Percentiles rank a stretch among this genome's conserved stretches.
Evolutionary conservation across 2,329 filamentous ascomycete genomes (phyloP).

Genomic region (Botrytis cinerea): DNA sequence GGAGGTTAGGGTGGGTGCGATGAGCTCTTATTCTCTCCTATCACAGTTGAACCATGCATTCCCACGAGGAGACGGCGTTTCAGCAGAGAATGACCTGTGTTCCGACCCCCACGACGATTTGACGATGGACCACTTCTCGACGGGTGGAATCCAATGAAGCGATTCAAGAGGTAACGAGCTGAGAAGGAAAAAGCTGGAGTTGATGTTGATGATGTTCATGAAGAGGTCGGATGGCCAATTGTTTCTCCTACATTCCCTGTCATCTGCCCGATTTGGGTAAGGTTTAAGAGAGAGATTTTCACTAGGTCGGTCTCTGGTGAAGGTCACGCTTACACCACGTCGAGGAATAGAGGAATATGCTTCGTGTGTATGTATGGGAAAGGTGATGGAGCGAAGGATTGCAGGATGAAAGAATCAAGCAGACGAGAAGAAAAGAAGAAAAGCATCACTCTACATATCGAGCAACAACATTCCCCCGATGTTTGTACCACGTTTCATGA

Average conservation of each 20-base stretch:
- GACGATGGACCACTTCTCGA: background rate
- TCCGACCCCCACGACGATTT: background rate
- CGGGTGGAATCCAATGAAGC: conserved; percentile 4
- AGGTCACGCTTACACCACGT: conserved; percentile 1
- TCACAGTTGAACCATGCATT: background rate
- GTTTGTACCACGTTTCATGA: too few relatives aligned
- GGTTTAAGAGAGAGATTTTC: too few relatives aligned
- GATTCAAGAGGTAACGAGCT: background rate
- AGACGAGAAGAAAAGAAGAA: too few relatives aligned
- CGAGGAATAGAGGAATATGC: background rate
- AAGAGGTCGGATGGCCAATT: conserved; percentile 24
- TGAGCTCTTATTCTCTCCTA: conserved; percentile 1
- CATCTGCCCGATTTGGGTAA: background rate
- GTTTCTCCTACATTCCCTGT: conserved; percentile 13
- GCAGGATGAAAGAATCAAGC: too few relatives aligned
- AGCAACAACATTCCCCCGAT: too few relatives aligned
- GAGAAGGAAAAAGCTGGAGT: background rate
- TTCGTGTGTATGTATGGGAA: background rate
- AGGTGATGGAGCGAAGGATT: too few relatives aligned
- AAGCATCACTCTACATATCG: too few relatives aligned
- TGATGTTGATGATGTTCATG: background rate
- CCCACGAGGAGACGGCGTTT: background rate
- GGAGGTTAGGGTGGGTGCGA: background rate
- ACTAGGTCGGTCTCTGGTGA: background rate
- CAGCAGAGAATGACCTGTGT: background rate